Base-by-base conservation (phyloP, 108 stramenopile genomes). In the Nannochloropsis salina region DNA sequence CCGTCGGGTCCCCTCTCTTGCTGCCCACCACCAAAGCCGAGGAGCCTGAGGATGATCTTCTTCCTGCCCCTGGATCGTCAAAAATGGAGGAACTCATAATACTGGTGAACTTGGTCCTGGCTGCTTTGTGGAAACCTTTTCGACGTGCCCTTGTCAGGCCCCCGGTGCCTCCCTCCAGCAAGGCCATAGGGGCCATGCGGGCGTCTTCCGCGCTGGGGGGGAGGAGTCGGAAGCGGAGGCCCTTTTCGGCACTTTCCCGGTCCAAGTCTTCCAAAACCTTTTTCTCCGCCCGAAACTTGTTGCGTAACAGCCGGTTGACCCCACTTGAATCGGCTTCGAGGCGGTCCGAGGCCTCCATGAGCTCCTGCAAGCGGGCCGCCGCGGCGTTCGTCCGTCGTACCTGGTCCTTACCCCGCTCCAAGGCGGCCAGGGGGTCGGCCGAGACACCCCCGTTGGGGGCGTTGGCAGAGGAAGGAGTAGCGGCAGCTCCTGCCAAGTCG, bases 291-390 rank as follows among this genome's bases (percentile, higher is more conserved):
- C 61, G 61, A n/a, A 74, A 74, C 8, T 74, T 74, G 3, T 15
- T 74, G 20, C 61, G 61, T n/a, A 74, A 2, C 3, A 74, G 61
- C 61, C 61, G 61, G n/a, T 74, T 74, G 20, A 74, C 61, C n/a
- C 61, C 61, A 74, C 61, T 74, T 74, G 61, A n/a, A 6, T 74
- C 61, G 15, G 61, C 61, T n/a, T 74, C 61, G 15, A 74, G 61
- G 20, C 61, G 15, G 61, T 74, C n/a, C 20, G 15, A n/a, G 4
- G 61, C 61, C 3, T 74, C 61, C 61, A 74, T 74, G 20, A 74
- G n/a, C n/a, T 74, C 61, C 61, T 74, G 61, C 61, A 74, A 74
- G 15, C 61, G 61, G 61, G 61, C 61, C n/a, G 61, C 61, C n/a
- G 61, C 61, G 15, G 61, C 61, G n/a, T 74, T 74, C 6, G n/a